Conservation (phyloP, 2,329 filamentous ascomycete genomes). For the Cordyceps cateniannulata region DNA sequence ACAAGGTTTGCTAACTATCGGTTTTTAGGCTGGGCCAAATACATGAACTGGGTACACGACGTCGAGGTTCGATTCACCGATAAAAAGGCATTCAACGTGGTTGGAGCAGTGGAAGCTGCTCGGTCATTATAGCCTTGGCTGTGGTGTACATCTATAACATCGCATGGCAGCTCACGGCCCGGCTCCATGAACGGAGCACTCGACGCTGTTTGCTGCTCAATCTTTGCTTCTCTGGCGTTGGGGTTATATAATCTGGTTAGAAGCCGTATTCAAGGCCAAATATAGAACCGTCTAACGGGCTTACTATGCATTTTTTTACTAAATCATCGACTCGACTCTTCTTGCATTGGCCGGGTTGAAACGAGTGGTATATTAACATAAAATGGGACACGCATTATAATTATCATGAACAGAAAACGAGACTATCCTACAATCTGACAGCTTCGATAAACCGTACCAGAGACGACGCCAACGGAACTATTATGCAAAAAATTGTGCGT, state of each 20-base stretch:
- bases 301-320: neutral
- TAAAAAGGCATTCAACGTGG: slow-evolving; percentile 56
- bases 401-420: too few species aligned
- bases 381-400: too few species aligned
- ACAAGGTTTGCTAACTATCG: slow-evolving; percentile 14
- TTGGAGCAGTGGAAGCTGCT: slow-evolving; percentile 57
- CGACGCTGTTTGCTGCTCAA: neutral
- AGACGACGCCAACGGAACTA: too few species aligned
- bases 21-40: slow-evolving; percentile 72
- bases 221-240: slow-evolving; percentile 3
- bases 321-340: neutral
- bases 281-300: neutral
- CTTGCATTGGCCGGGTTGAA: too few species aligned
- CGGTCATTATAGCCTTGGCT: slow-evolving; percentile 38
- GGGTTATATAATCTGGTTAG: neutral
- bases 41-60: slow-evolving; percentile 88
- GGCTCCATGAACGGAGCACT: neutral
- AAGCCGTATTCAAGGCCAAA: neutral
- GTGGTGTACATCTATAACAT: neutral
- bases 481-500: neutral
- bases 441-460: neutral
- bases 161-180: neutral
- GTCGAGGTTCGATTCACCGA: slow-evolving; percentile 65
- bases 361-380: neutral
- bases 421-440: neutral